Evolutionary conservation across 805 yeast genomes (phyloP).

Genomic region (Pichia cabralensis): DNA sequence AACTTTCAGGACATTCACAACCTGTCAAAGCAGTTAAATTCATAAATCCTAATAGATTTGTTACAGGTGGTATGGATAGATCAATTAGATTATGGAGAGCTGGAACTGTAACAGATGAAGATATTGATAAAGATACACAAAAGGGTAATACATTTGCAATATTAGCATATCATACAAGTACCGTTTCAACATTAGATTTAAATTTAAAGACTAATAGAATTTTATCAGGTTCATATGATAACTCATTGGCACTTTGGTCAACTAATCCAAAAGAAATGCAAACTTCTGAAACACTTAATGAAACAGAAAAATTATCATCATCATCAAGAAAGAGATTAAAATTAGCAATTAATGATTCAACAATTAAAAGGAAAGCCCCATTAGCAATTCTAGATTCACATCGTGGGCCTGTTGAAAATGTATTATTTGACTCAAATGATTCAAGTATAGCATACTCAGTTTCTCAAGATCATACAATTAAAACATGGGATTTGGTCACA

Average conservation of each 20-base stretch:
- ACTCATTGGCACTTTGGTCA: slow-evolving; percentile 80
- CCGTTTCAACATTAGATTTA: slow-evolving; percentile 72
- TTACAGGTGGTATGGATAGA: slow-evolving; percentile 84
- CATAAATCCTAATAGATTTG: slow-evolving; percentile 63
- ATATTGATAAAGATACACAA: slow-evolving; percentile 33
- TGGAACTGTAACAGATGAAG: slow-evolving; percentile 32
- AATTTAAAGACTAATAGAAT: slow-evolving; percentile 45
- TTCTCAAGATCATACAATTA: slow-evolving; percentile 89
- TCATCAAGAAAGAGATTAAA: slow-evolving; percentile 85
- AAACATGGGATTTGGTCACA: slow-evolving; percentile 94
- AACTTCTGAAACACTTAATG: slow-evolving; percentile 39
- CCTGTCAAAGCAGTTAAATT: slow-evolving; percentile 78
- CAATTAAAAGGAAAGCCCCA: slow-evolving; percentile 74
- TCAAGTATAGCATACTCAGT: slow-evolving; percentile 83
- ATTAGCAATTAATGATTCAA: slow-evolving; percentile 65
- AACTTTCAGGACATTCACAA: slow-evolving; percentile 80
- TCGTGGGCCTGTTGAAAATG: slow-evolving; percentile 78
- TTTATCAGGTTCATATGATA: slow-evolving; percentile 78
- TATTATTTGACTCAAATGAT: slow-evolving; percentile 65
- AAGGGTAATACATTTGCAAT: slow-evolving; percentile 72
- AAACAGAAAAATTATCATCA: slow-evolving; percentile 39
- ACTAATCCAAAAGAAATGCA: slow-evolving; percentile 75
- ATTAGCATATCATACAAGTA: slow-evolving; percentile 81
- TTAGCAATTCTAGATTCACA: slow-evolving; percentile 74
- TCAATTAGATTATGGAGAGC: slow-evolving; percentile 84